These are phyloP conservation scores for Cucurbitaria berberidis DNA, from an alignment of 2,329 filamentous ascomycete species.

Conservation along the genomic window DNA sequence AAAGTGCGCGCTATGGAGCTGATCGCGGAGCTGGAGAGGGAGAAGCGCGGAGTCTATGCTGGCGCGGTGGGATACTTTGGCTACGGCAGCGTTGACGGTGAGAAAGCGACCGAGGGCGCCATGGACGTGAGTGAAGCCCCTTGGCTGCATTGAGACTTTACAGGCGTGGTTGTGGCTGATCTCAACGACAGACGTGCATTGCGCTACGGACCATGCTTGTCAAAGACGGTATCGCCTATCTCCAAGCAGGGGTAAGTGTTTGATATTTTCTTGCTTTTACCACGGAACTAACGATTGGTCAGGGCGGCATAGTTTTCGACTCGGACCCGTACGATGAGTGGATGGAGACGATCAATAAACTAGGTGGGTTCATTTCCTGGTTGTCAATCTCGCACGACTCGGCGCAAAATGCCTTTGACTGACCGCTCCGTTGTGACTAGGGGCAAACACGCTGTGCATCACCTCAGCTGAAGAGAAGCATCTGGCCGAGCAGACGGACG, in stretches of 20 bases:
- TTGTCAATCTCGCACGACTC: conserved; percentile 6
- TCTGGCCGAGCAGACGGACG: conserved; percentile 54
- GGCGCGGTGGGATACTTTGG: conserved; percentile 97
- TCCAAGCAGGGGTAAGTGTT: conserved; percentile 86
- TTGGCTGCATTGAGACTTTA: conserved; percentile 11
- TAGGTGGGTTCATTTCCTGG: conserved; percentile 57
- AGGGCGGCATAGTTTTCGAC: conserved; percentile 60
- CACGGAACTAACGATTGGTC: conserved; percentile 28
- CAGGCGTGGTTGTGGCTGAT: conserved; percentile 39
- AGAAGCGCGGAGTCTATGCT: conserved; percentile 95
- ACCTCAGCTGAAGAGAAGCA: conserved; percentile 78
- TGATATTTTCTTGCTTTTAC: conserved; percentile 26
- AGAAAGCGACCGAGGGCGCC: conserved; percentile 72
- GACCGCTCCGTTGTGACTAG: conserved; percentile 31
- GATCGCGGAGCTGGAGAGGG: conserved; percentile 89
- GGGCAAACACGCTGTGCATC: conserved; percentile 86
- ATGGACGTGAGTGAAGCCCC: conserved; percentile 73
- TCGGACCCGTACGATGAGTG: conserved; percentile 91
- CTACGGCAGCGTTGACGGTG: conserved; percentile 72
- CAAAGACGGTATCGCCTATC: conserved; percentile 88
- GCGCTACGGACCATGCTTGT: conserved; percentile 90
- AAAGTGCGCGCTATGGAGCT: conserved; percentile 98
- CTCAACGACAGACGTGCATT: conserved; percentile 61
- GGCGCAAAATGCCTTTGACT: conserved; percentile 13
- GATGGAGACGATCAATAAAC: conserved; percentile 96